These are phyloP conservation scores for Colletotrichum salicis DNA, from an alignment of 2,329 filamentous ascomycete species.

Conservation along the genomic window DNA sequence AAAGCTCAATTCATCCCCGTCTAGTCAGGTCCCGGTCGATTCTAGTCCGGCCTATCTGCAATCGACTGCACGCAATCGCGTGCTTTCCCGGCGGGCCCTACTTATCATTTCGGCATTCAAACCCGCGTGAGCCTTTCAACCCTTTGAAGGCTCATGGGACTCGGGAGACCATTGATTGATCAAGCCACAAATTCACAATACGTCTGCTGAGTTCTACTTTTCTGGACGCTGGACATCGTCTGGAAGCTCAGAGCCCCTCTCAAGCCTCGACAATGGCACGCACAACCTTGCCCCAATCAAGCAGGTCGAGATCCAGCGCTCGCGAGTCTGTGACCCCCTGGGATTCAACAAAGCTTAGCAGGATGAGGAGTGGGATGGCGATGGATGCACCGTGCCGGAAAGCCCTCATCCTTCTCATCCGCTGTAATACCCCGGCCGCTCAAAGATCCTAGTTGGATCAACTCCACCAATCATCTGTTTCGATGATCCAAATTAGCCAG, in stretches of 20 bases:
- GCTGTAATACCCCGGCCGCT: not conserved
- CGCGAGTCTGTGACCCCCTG: constrained; percentile 15
- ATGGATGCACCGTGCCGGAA: constrained; percentile 14
- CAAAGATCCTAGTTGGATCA: not conserved
- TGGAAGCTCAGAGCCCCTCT: not conserved
- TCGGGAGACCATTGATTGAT: not conserved
- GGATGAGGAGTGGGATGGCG: constrained; percentile 14
- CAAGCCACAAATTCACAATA: not conserved
- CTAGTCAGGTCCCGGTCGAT: constrained; percentile 21
- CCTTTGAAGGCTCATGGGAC: no score
- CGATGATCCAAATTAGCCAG: not conserved
- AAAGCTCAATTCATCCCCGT: constrained; percentile 20
- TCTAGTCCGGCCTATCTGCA: not conserved
- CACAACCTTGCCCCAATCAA: constrained; percentile 19
- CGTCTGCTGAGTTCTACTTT: not conserved
- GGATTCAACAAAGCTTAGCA: constrained; percentile 20
- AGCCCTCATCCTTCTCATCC: constrained; percentile 8
- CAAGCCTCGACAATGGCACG: not conserved
- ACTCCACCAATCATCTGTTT: constrained; percentile 19
- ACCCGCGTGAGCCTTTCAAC: not conserved
- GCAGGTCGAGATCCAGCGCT: constrained; percentile 15
- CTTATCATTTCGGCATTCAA: constrained; percentile 9
- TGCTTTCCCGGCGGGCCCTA: constrained; percentile 24
- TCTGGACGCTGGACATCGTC: not conserved
- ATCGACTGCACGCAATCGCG: constrained; percentile 24